These are phyloP conservation scores for Monilinia aucupariae DNA, from an alignment of 2,329 filamentous ascomycete genomes.

Conservation along the genomic window DNA sequence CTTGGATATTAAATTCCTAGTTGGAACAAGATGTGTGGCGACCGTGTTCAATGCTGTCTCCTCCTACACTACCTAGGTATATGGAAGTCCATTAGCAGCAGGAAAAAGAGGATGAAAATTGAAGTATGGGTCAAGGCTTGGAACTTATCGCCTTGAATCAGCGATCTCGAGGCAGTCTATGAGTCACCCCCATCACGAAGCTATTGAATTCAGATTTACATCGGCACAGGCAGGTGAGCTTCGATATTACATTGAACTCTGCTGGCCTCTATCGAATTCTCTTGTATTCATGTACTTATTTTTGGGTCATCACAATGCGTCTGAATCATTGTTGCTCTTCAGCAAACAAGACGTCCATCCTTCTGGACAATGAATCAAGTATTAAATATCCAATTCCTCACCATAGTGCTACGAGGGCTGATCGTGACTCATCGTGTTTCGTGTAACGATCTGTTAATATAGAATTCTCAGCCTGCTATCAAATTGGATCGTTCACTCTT, in stretches of 20 bases:
- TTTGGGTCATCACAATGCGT: background rate
- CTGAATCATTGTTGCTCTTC: background rate
- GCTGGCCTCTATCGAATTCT: background rate
- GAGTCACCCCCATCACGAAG: too few relatives aligned
- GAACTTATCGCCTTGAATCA: background rate
- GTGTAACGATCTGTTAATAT: background rate
- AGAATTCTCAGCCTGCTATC: background rate
- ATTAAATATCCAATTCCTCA: too few relatives aligned
- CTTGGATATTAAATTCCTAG: too few relatives aligned
- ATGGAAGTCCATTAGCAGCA: background rate
- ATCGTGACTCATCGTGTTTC: background rate
- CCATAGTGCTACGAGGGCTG: too few relatives aligned
- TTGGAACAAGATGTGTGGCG: too few relatives aligned
- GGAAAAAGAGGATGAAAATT: background rate
- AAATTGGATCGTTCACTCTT: background rate
- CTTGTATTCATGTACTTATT: background rate
- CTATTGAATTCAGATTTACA: background rate
- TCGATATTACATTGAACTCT: too few relatives aligned
- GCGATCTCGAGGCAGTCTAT: too few relatives aligned
- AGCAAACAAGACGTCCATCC: background rate
- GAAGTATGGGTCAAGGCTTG: too few relatives aligned
- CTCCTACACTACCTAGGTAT: background rate
- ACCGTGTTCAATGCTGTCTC: too few relatives aligned
- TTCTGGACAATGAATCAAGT: background rate
- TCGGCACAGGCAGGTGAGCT: background rate